A percentile compares a stretch with the other conserved stretches of the same genome.
Evolutionary conservation across 129 eudicot species (phyloP).

Genomic region (Flaveria sonorensis): DNA sequence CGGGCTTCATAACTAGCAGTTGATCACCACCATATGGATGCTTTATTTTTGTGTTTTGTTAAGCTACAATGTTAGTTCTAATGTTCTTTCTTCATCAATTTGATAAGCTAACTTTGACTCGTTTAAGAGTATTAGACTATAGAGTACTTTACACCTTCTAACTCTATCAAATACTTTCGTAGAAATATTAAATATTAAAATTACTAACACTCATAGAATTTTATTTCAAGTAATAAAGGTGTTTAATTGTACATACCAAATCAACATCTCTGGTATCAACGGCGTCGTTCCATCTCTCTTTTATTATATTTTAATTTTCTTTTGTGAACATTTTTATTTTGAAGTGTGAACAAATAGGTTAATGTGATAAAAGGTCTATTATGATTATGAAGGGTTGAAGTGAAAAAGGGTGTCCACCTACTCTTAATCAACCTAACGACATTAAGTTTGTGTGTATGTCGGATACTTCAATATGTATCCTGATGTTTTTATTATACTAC

Average conservation of each 20-base stretch:
- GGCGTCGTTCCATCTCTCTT: constrained; percentile 24
- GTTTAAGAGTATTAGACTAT: no score
- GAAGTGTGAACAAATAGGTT: constrained; percentile 40
- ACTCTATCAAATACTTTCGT: no score
- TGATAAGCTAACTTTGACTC: background rate
- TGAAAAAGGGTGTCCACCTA: constrained; percentile 31
- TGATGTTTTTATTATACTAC: no score
- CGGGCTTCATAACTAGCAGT: constrained; percentile 61
- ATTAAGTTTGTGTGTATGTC: no score
- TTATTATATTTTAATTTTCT: background rate
- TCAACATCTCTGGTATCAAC: constrained; percentile 43
- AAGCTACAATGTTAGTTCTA: background rate
- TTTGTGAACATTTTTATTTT: constrained; percentile 19
- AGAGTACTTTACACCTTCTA: no score
- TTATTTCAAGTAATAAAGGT: background rate
- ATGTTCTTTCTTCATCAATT: background rate
- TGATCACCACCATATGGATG: constrained; percentile 34
- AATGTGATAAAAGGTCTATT: constrained; percentile 29
- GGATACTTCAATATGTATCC: no score
- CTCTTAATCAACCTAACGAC: constrained; percentile 12
- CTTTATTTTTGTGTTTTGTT: constrained; percentile 15
- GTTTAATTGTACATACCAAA: constrained; percentile 14
- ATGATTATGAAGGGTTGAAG: constrained; percentile 30
- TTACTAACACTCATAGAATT: background rate
- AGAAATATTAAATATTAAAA: background rate